Percentiles rank a stretch among this genome's conserved stretches.
Conservation (phyloP, 78 protist genomes). For the Dictyostelium firmibasis region DNA sequence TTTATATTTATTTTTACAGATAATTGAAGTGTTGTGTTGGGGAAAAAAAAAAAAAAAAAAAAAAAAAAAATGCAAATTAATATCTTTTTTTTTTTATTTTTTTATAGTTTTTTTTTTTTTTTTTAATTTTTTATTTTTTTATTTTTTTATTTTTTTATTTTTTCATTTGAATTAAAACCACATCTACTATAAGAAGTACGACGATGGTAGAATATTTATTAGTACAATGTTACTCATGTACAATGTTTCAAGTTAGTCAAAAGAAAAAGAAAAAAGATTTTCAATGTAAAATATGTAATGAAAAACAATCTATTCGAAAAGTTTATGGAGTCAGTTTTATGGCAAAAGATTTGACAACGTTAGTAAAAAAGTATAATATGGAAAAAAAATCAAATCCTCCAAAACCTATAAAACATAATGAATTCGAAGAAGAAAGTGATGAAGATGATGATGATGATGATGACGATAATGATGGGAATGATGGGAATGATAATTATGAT, state of each 20-base stretch:
- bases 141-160: not conserved
- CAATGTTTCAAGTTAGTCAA: constrained; percentile 40
- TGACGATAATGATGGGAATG: not conserved
- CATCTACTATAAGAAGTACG: not conserved
- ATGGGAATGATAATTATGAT: not conserved
- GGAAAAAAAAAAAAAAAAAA: not conserved
- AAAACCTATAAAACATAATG: not conserved
- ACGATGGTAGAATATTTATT: constrained; percentile 63
- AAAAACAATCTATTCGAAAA: constrained; percentile 24
- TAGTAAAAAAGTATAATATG: constrained; percentile 43
- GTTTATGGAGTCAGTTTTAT: constrained; percentile 17
- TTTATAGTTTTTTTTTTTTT: too few species aligned
- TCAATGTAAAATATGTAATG: constrained; percentile 31
- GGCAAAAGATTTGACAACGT: constrained; percentile 12
- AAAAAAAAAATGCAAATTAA: not conserved
- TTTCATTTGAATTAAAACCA: not conserved
- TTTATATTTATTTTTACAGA: not conserved
- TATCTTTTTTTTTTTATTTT: too few species aligned
- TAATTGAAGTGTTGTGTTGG: too few species aligned
- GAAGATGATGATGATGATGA: not conserved
- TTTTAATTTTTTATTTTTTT: too few species aligned
- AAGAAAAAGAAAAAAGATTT: constrained; percentile 23
- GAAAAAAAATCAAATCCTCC: not conserved
- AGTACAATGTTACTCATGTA: constrained; percentile 36
- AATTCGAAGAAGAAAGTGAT: not conserved